Evolutionary conservation across 208 protist genomes (phyloP), one percentile per base, ranked within the genome.

Genomic region (Porcisia hertigi): DNA sequence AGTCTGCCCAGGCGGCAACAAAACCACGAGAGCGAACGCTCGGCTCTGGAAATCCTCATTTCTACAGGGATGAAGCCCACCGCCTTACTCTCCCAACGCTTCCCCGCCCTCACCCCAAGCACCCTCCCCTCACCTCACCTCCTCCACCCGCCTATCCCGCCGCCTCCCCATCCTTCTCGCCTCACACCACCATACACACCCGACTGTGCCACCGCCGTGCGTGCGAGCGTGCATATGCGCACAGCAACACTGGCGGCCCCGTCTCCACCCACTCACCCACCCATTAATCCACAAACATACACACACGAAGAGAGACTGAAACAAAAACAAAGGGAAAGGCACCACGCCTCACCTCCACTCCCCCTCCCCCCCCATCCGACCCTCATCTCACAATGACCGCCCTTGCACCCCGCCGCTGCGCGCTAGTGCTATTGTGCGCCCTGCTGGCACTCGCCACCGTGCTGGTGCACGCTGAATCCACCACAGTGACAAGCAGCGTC

Each of bases 381-480:
- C 0, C 39, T 18, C 66, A 20, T 30, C 66, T 23, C 71, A 3
- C 43, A 47, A 70, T 70, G 65, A n/a, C 45, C 25, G 7, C 71
- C 41, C 11, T 39, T 2, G 39, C 57, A 11, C 41, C 49, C 45
- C 73, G 73, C 72, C 58, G 43, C 67, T 60, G 67, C 75, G 67
- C 67, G 41, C 41, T 54, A 8, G 66, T 57, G 67, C 75, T 79
- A 55, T 67, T 79, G 75, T 79, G 75, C 49, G 75, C 67, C 67
- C 57, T 69, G 36, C 67, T 79, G 67, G 67, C 66, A 58, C 75
- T 79, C 67, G 65, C n/a, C 75, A 58, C 66, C 41, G 75, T 41
- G 75, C 69, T 57, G 43, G 75, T 54, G 58, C 75, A 58, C 47
- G 65, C 66, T 67, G 58, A 47, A 23, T 67, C 57, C 36, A 47